Percentiles rank a stretch among this genome's conserved stretches.
These are phyloP conservation scores for Henckelia pumila DNA, from an alignment of 257 asterid genomes.

Conservation along the genomic window DNA sequence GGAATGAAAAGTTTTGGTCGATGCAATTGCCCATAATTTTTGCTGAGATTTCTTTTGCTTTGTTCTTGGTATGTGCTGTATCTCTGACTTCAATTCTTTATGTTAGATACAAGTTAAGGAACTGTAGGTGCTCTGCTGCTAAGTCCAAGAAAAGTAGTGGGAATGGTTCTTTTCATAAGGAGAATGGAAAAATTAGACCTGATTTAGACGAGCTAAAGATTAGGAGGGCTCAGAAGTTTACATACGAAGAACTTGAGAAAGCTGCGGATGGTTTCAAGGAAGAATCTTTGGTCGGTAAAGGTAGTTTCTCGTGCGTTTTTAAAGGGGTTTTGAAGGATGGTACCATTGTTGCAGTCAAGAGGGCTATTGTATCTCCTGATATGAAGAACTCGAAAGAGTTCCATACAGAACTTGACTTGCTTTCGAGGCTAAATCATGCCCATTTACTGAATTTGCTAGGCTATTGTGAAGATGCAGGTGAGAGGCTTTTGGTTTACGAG, in stretches of 20 bases:
- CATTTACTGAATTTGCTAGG: constrained; percentile 81
- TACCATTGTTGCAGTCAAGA: constrained; percentile 71
- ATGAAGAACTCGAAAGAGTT: constrained; percentile 77
- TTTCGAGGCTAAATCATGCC: constrained; percentile 82
- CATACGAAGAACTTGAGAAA: constrained; percentile 68
- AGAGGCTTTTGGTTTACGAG: constrained; percentile 84
- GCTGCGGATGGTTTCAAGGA: constrained; percentile 75
- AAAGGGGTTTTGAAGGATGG: constrained; percentile 81
- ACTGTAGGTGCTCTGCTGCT: constrained; percentile 66
- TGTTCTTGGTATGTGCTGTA: constrained; percentile 60
- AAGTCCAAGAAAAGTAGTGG: constrained; percentile 33
- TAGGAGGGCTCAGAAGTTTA: constrained; percentile 74
- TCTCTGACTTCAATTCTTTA: constrained; percentile 53
- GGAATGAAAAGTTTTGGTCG: constrained; percentile 59
- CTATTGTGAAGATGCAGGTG: constrained; percentile 83
- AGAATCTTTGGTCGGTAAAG: constrained; percentile 76
- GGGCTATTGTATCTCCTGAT: constrained; percentile 71
- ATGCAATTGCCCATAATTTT: constrained; percentile 65
- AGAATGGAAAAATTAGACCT: constrained; percentile 49
- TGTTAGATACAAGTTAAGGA: constrained; percentile 64
- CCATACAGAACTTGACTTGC: constrained; percentile 80
- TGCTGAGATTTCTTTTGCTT: constrained; percentile 72
- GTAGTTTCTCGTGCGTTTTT: constrained; percentile 86
- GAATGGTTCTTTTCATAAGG: constrained; percentile 41
- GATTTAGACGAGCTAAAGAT: constrained; percentile 70